Percentiles rank a stretch among this genome's conserved stretches.
Evolutionary conservation across 495 filamentous ascomycete genomes (phyloP).

Genomic region (Trichoderma reesei): DNA sequence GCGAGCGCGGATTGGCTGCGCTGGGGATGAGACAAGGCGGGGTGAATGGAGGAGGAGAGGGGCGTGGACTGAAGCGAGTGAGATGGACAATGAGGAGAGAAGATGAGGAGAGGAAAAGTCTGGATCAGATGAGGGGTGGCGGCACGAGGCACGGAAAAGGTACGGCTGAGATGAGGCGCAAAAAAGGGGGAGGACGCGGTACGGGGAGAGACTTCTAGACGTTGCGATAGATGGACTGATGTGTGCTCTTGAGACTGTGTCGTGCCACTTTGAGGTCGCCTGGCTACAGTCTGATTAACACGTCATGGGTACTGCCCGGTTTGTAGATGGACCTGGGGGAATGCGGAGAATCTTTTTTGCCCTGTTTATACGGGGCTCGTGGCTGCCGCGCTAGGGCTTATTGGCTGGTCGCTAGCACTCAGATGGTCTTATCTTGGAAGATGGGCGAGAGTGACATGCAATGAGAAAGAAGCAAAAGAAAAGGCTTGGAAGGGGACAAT

Average conservation of each 20-base stretch:
- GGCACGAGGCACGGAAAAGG: constrained; percentile 1
- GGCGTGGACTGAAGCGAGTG: not conserved
- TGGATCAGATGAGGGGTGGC: not conserved
- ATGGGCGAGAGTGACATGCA: too few relatives aligned
- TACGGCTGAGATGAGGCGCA: not conserved
- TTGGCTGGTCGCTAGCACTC: too few relatives aligned
- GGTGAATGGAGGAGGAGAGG: not conserved
- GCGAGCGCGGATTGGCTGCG: not conserved
- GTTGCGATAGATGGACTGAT: not conserved
- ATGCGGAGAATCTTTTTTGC: not conserved
- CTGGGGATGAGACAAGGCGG: not conserved
- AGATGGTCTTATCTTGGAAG: too few relatives aligned
- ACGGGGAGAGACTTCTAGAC: not conserved
- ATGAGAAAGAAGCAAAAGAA: too few relatives aligned
- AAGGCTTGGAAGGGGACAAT: too few relatives aligned
- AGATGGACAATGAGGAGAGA: not conserved
- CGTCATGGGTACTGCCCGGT: not conserved
- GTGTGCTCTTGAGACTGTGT: not conserved
- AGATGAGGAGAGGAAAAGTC: not conserved
- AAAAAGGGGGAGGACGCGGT: not conserved
- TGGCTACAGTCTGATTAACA: not conserved
- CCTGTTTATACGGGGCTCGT: not conserved
- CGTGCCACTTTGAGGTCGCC: not conserved
- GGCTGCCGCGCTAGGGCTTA: too few relatives aligned
- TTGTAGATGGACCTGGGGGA: not conserved